Evolutionary conservation across 2,329 filamentous ascomycete species (phyloP), one percentile per base, ranked within the genome.

Genomic region (Cladophialophora exuberans): DNA sequence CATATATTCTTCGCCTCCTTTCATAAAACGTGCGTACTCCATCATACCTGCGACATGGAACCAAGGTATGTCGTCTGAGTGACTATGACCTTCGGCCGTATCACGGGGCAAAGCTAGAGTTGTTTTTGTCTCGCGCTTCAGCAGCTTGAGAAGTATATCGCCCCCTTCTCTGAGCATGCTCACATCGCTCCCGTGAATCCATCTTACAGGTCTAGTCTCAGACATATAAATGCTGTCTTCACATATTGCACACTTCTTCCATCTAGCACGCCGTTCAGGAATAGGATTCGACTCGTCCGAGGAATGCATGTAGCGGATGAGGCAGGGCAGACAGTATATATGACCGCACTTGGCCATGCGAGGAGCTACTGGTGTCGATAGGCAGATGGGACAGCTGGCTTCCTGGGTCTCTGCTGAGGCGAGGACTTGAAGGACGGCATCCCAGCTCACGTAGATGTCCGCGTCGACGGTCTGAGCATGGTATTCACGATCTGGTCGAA

Each of bases 321-420:
- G 74, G 69, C 94, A 99, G 4, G 94, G 87, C 28, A 97, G 77
- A 69, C 94, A 99, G 70, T 97, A 97, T 10, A 99, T 96, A 69
- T 99, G 94, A 1, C 94, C 94, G 67, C 94, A 99, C 68, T 87
- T 93, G 36, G 94, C 92, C 93, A 99, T 99, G 52, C 94, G 86
- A 26, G 94, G 92, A 6, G 94, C 94, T 15, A 96, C 90, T 1
- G 94, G 94, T 52, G 89, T 89, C 1, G 89, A 96, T 23, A 99
- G 82, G 68, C 94, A 99, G 51, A 99, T 99, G 0, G 94, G 94
- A 69, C 94, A 99, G 18, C 89, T 90, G 2, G 92, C 83, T 38
- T 85, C 80, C 72, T 99, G 94, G 0, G 92, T 96, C 71, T 94
- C 86, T 53, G 89, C 83, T 1, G 93, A 97, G 6, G 89, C 94